Conservation (phyloP, 768 basidiomycete genomes). For the Leccinum obscurum region DNA sequence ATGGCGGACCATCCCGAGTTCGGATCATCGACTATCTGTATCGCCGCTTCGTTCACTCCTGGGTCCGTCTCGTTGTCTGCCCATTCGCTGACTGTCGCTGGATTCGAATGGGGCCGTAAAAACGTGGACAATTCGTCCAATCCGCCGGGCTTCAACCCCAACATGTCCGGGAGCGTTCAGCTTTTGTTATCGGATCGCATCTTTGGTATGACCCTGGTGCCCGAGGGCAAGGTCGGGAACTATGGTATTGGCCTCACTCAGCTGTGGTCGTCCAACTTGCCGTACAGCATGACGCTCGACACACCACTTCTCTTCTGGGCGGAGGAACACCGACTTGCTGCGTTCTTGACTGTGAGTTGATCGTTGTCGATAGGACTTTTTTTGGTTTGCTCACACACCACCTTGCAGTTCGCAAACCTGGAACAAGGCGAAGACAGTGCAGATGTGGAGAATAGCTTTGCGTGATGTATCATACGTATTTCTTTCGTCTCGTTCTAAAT, state of each 20-base stretch:
- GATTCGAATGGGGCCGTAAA: constrained; percentile 98
- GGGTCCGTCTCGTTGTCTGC: constrained; percentile 96
- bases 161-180: constrained; percentile 96
- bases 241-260: constrained; percentile 94
- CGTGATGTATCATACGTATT: constrained; percentile 44
- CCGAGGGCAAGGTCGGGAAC: constrained; percentile 95
- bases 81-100: constrained; percentile 85
- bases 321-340: constrained; percentile 61
- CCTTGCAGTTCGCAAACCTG: constrained; percentile 76
- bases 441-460: constrained; percentile 94
- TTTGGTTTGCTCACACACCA: neutral
- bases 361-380: neutral
- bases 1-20: constrained; percentile 97
- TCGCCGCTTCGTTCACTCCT: constrained; percentile 95
- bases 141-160: constrained; percentile 94
- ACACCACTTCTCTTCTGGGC: constrained; percentile 97
- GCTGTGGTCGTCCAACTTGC: constrained; percentile 79
- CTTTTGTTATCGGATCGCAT: constrained; percentile 93
- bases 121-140: constrained; percentile 83
- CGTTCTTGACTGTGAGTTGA: constrained; percentile 60
- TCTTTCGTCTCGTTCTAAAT: neutral
- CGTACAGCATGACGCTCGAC: constrained; percentile 83
- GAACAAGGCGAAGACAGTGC: constrained; percentile 92
- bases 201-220: constrained; percentile 93
- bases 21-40: constrained; percentile 90